Evolutionary conservation across 2,329 filamentous ascomycete species (phyloP).

Genomic region (Claviceps purpurea): DNA sequence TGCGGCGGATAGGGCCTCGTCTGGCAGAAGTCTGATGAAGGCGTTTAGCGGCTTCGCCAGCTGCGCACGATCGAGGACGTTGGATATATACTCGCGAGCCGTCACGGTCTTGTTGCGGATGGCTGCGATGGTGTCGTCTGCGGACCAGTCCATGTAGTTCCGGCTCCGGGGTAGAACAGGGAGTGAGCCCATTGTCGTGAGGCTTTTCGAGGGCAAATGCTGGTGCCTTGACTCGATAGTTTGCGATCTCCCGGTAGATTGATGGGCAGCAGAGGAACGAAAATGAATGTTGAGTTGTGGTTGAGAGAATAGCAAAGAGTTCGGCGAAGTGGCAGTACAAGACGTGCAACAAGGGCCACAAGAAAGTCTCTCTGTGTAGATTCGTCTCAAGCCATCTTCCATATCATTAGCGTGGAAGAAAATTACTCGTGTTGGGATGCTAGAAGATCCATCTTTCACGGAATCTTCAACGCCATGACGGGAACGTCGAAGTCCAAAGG

Average conservation of each 20-base stretch:
- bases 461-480: not conserved
- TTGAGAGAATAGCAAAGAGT: too few relatives aligned
- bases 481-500: not conserved
- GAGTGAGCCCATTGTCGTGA: not conserved
- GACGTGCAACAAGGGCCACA: too few relatives aligned
- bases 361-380: too few relatives aligned
- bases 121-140: slow-evolving; percentile 1
- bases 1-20: not conserved
- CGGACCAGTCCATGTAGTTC: slow-evolving; percentile 1
- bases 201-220: not conserved
- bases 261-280: too few relatives aligned
- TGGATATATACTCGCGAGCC: slow-evolving; percentile 2
- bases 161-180: not conserved
- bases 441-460: not conserved
- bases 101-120: slow-evolving; percentile 1
- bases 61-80: slow-evolving; percentile 1
- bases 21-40: slow-evolving; percentile 2
- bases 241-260: too few relatives aligned
- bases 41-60: slow-evolving; percentile 1
- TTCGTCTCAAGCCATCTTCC: not conserved
- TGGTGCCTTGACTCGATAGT: not conserved
- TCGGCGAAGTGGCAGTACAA: too few relatives aligned
- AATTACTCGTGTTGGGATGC: not conserved
- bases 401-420: not conserved
- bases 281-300: too few relatives aligned